Evolutionary conservation across 768 basidiomycete genomes (phyloP).

Genomic region (Fistulinella prunicolor): DNA sequence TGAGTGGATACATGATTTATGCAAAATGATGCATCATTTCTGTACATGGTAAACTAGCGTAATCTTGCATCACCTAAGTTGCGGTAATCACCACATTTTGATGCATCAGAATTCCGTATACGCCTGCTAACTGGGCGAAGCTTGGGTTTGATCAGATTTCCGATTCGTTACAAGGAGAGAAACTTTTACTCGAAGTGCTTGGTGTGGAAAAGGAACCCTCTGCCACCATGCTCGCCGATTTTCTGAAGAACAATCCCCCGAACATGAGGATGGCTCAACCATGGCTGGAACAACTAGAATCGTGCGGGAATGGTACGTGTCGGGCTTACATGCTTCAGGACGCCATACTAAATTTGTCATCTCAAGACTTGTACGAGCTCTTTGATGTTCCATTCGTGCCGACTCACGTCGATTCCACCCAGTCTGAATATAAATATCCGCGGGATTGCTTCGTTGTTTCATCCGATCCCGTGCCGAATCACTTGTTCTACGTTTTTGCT

Average conservation of each 20-base stretch:
- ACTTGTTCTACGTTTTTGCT: not conserved
- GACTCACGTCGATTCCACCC: not conserved
- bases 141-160: not conserved
- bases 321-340: not conserved
- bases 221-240: not conserved
- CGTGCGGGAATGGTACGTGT: not conserved
- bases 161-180: not conserved
- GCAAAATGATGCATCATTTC: too few species aligned
- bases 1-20: too few species aligned
- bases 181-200: not conserved
- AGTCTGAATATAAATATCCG: not conserved
- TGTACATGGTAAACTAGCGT: too few species aligned
- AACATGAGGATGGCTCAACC: not conserved
- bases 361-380: not conserved
- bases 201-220: not conserved
- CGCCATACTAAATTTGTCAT: not conserved
- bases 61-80: too few species aligned
- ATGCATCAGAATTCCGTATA: too few species aligned
- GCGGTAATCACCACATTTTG: too few species aligned
- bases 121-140: not conserved
- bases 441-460: not conserved
- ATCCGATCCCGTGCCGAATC: too few species aligned
- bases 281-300: not conserved
- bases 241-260: not conserved
- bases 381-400: not conserved